Base-by-base conservation (phyloP, 495 filamentous ascomycete species). In the Rusavskia elegans region DNA sequence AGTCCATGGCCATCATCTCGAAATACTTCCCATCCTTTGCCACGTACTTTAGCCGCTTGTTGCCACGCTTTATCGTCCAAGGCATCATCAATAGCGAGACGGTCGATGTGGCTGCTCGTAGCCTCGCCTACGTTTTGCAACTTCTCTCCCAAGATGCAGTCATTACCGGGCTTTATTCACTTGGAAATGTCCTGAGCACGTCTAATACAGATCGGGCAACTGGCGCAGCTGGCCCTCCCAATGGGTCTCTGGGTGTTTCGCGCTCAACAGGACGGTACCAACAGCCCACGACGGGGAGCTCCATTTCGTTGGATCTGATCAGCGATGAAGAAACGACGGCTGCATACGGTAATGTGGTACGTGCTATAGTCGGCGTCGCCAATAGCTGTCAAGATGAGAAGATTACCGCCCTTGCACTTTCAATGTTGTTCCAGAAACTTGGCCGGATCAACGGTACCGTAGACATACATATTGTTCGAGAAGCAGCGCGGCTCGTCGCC, bases 341-440 rank as follows among this genome's bases (percentile, higher is more conserved):
- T 14, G 79, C 85, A 0, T 83, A 89, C 65, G 77, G 80, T 16
- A 92, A 84, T 55, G 80, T 95, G 29, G 80, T 96, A 32, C 84
- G 93, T 60, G 84, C 89, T 6, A 90, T 97, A 55, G 88, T 90
- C 55, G 81, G 79, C 29, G 85, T 97, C 59, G 87, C 93, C 1
- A 81, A 71, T 35, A 78, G 74, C 51, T 88, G 82, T 63, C 76
- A 82, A 42, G 89, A 98, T 55, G 80, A 87, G 36, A 94, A 95
- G 66, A 92, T 97, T 44, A 90, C 82, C 21, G 93, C 90, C 13
- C 72, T 98, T 50, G 88, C 88, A n/a, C 84, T 94, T 59, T 90
- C 88, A 5, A 96, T 97, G 84, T 76, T 98, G 17, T 68, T 95
- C 8, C 92, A 97, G 59, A 93, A 97, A 63, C 78, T 96, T 56